Evolutionary conservation across 1,284 basidiomycete genomes (phyloP), one percentile per base, ranked within the genome.

Genomic region (Fomes fomentarius): DNA sequence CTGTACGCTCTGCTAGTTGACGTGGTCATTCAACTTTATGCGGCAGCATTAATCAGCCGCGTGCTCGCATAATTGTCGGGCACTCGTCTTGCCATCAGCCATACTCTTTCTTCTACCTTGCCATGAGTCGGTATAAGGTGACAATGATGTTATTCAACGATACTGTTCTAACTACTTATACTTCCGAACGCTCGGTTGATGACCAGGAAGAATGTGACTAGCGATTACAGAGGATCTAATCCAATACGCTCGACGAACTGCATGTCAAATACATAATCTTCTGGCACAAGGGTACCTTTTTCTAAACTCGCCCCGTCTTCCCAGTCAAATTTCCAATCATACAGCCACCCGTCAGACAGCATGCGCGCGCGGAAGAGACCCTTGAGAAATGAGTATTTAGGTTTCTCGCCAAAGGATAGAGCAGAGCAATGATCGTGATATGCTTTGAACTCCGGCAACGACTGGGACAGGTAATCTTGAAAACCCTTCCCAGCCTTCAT

Each of bases 401-500:
- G 63, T 42, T 50, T 43, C 19, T 59, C 43, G 1, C 58, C 59
- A n/a, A 52, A 64, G 3, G 26, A 34, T 22, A 63, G 39, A 11
- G 25, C 26, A 6, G 41, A 37, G 34, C 61, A 59, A 43, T 64
- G 60, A 7, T 30, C 48, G 14, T 62, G 52, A 28, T 42, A 63
- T 28, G 40, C 17, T 1, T 30, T 28, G 33, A 63, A 59, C 21
- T 37, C 40, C 1, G 48, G 33, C 4, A 63, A 54, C 0, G 57
- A 59, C 4, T 28, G 45, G 0, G 44, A 22, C 14, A 63, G 50
- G 19, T 60, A 38, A 11, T 55, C 52, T 19, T 21, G 7, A 15
- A 63, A 47, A 6, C 47, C 21, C 10, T 47, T 22, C 4, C 53
- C 58, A 14, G 31, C 24, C 44, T 63, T 64, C 61, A 63, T 63